These are phyloP conservation scores for Ricinus communis DNA, from an alignment of 345 rosid species.

Conservation along the genomic window DNA sequence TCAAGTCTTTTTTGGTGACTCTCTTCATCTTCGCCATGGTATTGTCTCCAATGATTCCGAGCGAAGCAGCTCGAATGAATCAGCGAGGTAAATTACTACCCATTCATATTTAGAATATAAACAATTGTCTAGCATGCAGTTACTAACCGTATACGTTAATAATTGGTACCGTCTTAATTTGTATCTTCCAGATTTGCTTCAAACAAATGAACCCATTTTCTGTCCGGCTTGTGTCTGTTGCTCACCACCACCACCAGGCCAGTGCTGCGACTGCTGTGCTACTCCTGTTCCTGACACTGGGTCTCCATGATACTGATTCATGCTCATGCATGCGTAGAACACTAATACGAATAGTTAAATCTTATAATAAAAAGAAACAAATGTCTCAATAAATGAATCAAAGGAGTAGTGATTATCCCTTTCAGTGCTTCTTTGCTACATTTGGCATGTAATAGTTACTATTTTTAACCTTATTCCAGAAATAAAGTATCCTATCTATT, in stretches of 20 bases:
- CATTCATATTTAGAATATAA: background rate
- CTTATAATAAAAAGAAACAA: too few species aligned
- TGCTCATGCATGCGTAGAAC: background rate
- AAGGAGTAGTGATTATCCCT: background rate
- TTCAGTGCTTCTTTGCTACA: too few species aligned
- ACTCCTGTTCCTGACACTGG: background rate
- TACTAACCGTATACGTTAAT: background rate
- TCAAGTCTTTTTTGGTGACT: slow-evolving; percentile 4
- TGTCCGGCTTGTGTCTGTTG: slow-evolving; percentile 32
- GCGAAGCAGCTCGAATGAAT: slow-evolving; percentile 11
- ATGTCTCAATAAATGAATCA: background rate
- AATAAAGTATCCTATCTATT: too few species aligned
- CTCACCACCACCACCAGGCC: slow-evolving; percentile 27
- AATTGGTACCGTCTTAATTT: background rate
- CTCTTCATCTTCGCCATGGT: slow-evolving; percentile 15
- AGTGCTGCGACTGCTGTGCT: slow-evolving; percentile 30
- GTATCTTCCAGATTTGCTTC: background rate
- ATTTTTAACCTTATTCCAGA: background rate
- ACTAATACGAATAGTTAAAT: too few species aligned
- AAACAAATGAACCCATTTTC: background rate
- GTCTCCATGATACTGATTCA: background rate
- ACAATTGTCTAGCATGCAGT: background rate
- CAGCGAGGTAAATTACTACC: background rate
- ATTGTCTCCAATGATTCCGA: slow-evolving; percentile 1
- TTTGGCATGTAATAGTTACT: background rate